These are phyloP conservation scores for Phytophthora parvispora DNA, from an alignment of 352 stramenopile species.

Conservation along the genomic window DNA sequence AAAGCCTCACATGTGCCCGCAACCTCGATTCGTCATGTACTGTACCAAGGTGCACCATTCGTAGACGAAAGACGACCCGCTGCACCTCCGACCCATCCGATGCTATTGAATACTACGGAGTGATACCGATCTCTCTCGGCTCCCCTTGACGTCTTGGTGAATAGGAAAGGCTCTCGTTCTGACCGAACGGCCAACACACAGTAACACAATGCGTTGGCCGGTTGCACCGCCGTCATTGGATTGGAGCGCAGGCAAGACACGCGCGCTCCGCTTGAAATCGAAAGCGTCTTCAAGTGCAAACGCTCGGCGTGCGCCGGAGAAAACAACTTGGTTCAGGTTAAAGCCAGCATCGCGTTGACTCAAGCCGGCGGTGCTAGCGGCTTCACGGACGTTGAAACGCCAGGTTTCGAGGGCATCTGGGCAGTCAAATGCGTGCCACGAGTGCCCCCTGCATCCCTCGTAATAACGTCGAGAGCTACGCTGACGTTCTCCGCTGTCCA, in stretches of 20 bases:
- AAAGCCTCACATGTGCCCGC: neutral
- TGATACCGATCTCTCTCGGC: neutral
- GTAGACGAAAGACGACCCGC: neutral
- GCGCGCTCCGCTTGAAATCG: conserved; percentile 7
- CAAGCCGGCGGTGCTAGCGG: neutral
- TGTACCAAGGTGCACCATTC: neutral
- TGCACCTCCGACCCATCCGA: neutral
- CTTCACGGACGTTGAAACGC: conserved; percentile 18
- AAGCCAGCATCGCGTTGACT: conserved; percentile 13
- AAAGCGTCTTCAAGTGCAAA: conserved; percentile 2
- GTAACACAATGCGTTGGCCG: neutral
- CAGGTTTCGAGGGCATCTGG: neutral
- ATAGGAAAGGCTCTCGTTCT: conserved; percentile 1
- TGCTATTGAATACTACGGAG: too few species aligned
- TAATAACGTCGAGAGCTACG: conserved; percentile 1
- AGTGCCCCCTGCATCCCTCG: neutral
- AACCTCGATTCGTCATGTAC: neutral
- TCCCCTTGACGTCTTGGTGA: neutral
- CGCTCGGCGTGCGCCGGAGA: neutral
- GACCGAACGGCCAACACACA: neutral
- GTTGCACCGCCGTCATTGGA: neutral
- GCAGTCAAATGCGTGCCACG: neutral
- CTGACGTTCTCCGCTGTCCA: conserved; percentile 11
- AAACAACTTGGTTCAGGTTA: neutral
- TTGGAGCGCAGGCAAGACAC: neutral